These are phyloP conservation scores for Coriaria nepalensis DNA, from an alignment of 306 rosid species.

Conservation along the genomic window DNA sequence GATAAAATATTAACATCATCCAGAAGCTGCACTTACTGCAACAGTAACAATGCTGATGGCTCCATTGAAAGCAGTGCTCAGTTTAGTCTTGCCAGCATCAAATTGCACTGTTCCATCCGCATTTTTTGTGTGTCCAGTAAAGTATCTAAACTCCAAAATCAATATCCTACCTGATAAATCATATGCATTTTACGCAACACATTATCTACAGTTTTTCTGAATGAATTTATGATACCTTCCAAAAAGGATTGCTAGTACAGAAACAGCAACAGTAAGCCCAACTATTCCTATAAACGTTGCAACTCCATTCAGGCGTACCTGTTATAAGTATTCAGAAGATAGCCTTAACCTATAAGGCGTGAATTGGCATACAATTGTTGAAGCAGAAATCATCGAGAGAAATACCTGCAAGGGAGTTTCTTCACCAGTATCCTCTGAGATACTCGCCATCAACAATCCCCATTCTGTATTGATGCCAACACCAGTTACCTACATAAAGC, in stretches of 20 bases:
- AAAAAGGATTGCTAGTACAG: conserved; percentile 70
- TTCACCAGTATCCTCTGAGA: conserved; percentile 92
- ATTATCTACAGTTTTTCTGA: neutral
- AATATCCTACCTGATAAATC: conserved; percentile 15
- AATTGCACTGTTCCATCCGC: conserved; percentile 34
- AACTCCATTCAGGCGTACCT: conserved; percentile 98
- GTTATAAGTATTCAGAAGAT: conserved; percentile 20
- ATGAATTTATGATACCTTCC: conserved; percentile 37
- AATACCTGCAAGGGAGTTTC: conserved; percentile 97
- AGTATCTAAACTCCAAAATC: conserved; percentile 49
- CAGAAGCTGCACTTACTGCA: conserved; percentile 58
- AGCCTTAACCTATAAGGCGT: conserved; percentile 11
- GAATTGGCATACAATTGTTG: conserved; percentile 9
- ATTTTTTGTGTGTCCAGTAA: conserved; percentile 49
- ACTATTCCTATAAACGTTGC: conserved; percentile 93
- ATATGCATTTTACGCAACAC: neutral
- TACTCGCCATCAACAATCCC: conserved; percentile 99
- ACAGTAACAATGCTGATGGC: conserved; percentile 76
- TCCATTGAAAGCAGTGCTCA: conserved; percentile 38
- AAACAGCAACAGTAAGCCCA: conserved; percentile 79
- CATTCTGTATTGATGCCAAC: conserved; percentile 99
- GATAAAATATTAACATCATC: conserved; percentile 6
- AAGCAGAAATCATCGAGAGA: conserved; percentile 14
- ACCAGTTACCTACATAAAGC: conserved; percentile 61
- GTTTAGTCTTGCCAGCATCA: conserved; percentile 38